phyloP scores from a whole-genome alignment of 2,329 filamentous ascomycete species.

The Fusarium domesticum region DNA sequence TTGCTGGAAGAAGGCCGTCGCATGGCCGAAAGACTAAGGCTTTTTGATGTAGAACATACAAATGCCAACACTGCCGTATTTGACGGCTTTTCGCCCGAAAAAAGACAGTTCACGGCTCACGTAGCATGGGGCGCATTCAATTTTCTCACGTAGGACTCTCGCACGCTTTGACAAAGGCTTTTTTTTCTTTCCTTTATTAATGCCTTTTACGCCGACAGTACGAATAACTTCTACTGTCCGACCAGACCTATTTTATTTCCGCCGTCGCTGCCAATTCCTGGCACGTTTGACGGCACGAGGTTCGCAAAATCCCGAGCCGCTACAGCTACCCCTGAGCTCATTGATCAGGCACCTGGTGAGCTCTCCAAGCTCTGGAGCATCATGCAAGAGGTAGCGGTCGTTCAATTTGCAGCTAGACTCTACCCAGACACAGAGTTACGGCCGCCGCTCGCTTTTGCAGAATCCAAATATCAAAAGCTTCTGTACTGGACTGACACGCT shows the following conservation, averaged over 20 bases:
- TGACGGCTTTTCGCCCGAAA: neutral
- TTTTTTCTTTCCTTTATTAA: neutral
- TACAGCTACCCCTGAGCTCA: slow-evolving; percentile 10
- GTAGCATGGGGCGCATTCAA: slow-evolving; percentile 2
- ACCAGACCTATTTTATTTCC: slow-evolving; percentile 8
- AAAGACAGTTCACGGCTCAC: neutral
- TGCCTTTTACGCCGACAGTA: neutral
- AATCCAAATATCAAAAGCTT: neutral
- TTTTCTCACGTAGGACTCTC: neutral
- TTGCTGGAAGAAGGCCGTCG: slow-evolving; percentile 1
- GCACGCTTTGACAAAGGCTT: neutral
- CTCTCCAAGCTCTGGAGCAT: slow-evolving; percentile 19
- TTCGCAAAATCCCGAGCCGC: slow-evolving; percentile 17
- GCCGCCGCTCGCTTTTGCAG: neutral
- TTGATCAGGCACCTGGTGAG: slow-evolving; percentile 14
- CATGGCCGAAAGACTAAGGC: slow-evolving; percentile 6
- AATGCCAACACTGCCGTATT: neutral
- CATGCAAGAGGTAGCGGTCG: slow-evolving; percentile 16
- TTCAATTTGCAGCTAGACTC: slow-evolving; percentile 5
- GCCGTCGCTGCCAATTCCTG: slow-evolving; percentile 15
- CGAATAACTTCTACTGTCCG: slow-evolving; percentile 1
- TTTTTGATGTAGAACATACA: slow-evolving; percentile 1
- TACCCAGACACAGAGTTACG: neutral
- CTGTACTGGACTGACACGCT: neutral
- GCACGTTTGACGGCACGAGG: slow-evolving; percentile 9